Base-by-base conservation (phyloP, 2,329 filamentous ascomycete genomes). In the Sphaerulina populicola region DNA sequence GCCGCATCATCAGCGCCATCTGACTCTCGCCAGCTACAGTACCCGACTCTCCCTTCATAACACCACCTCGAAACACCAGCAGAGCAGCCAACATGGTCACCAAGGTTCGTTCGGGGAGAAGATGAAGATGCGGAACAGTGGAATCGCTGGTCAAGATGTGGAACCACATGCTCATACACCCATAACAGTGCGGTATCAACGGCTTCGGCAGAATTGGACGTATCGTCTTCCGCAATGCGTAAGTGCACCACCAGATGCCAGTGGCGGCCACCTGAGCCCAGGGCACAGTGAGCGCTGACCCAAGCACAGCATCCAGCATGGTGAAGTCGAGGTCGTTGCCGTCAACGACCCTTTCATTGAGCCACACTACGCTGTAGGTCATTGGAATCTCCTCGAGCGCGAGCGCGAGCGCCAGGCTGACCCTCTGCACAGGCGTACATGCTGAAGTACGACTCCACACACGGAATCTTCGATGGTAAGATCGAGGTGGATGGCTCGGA, bases 341-440 rank as follows among this genome's bases (percentile, higher is more conserved):
- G 88, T 96, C 77, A 97, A 98, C 81, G 93, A 97, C 74, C 93
- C 93, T 67, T 97, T 98, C 85, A 97, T 98, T 77, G 90, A 96
- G 77, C 82, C 87, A 68, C 78, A 90, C 74, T 97, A 97, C 77
- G 93, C 93, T 74, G 91, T 95, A 83, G 79, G 89, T 86, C 51
- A 42, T 27, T n/a, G 29, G 37, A 11, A 14, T 9, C 2, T 6
- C 37, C 37, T 15, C n/a, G 9, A 39, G 37, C 11, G 14, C 9
- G n/a, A 38, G 15, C 9, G n/a, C 37, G 18, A 15, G 37, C 5
- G 9, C n/a, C 7, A 18, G 6, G 52, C 60, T 64, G 55, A 64
- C 53, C 15, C 23, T 12, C 38, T 9, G 12, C 21, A 7, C 60
- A 95, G 89, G 88, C 86, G 71, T 97, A 97, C 84, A 97, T 97